Base-by-base conservation (phyloP, 768 basidiomycete genomes). In the Dendrothele bispora region DNA sequence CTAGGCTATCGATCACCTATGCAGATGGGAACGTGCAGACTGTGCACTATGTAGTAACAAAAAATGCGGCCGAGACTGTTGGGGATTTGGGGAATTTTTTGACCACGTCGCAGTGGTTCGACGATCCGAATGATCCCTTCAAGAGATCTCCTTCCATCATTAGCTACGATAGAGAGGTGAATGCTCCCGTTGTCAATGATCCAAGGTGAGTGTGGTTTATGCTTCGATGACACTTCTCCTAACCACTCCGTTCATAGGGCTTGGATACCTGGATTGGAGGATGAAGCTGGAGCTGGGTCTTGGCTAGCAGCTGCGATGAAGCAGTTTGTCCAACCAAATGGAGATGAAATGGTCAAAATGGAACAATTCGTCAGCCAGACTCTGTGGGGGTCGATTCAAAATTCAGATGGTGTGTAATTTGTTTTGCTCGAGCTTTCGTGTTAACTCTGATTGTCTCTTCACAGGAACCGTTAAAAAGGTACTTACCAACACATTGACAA, bases 241-340 rank as follows among this genome's bases (percentile, higher is more conserved):
- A 20, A 39, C n/a, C 30, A 32, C n/a, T 32, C 20, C 30, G 2
- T 21, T 28, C 5, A 4, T 14, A 47, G 80, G 30, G 77, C 78
- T 12, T 82, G 80, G 80, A 82, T 82, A 43, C 73, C 78, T n/a
- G 80, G 80, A 0, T 54, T 80, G 49, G 79, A 77, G 41, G 79
- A 82, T 52, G 80, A 82, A 58, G 80, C 75, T n/a, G 80, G 80
- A 24, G 79, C 80, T 1, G 79, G 78, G 10, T 79, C 78, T 20
- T 80, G 78, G 77, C 55, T 82, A 12, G 77, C 80, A 7, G 79
- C 75, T 15, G 62, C 72, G 3, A 75, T 80, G 77, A 82, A 80
- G 51, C 76, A 82, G 54, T 82, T 63, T 51, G 75, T 67, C 2
- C 78, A 79, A 50, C 80, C 80, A 1, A 74, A 67, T 51, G 77